Evolutionary conservation across 768 basidiomycete genomes (phyloP).

Genomic region (Leccinum barrowsii): DNA sequence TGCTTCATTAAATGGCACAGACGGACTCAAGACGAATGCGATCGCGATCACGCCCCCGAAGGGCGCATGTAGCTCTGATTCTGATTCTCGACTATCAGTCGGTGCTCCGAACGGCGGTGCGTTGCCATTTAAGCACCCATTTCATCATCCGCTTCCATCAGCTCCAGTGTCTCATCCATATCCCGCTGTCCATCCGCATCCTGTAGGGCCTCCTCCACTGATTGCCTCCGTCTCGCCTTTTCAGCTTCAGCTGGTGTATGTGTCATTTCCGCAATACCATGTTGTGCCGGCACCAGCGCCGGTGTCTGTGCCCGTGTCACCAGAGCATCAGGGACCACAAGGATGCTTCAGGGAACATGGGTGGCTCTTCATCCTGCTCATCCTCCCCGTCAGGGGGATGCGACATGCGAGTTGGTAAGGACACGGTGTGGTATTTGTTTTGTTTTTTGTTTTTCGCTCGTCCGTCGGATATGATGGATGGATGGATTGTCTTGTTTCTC

Average conservation of each 20-base stretch:
- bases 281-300: constrained; percentile 4
- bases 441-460: no score
- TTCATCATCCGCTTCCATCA: constrained; percentile 12
- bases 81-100: constrained; percentile 1
- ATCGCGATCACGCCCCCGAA: constrained; percentile 1
- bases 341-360: no score
- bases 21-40: constrained; percentile 8
- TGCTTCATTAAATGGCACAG: background rate
- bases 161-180: background rate
- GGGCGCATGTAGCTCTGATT: background rate
- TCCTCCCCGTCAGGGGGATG: no score
- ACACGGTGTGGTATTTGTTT: no score
- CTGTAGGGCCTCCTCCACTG: constrained; percentile 9
- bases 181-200: constrained; percentile 1
- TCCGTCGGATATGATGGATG: background rate
- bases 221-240: constrained; percentile 13
- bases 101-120: constrained; percentile 1
- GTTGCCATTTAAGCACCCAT: background rate
- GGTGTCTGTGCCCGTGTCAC: no score
- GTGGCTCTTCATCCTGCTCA: no score
- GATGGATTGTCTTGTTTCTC: background rate
- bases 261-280: constrained; percentile 20
- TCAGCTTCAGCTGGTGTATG: constrained; percentile 15
- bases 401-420: no score
- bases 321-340: no score